Conservation (phyloP, 2,329 filamentous ascomycete genomes). For the Botrytis fabae region DNA sequence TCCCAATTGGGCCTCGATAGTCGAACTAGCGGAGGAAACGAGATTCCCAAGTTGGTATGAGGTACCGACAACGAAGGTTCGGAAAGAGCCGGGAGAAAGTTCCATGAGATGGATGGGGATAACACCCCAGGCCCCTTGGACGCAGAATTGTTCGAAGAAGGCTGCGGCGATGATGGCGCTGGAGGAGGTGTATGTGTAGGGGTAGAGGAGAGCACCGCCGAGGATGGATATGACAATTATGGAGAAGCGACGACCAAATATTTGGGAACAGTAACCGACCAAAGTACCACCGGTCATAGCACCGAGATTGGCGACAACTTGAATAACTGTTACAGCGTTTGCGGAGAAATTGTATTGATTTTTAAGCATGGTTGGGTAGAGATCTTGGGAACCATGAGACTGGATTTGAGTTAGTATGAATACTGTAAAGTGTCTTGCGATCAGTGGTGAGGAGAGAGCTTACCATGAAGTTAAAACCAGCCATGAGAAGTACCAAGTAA, state of each 20-base stretch:
- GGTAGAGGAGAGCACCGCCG: conserved; percentile 79
- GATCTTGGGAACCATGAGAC: conserved; percentile 46
- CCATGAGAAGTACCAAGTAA: conserved; percentile 85
- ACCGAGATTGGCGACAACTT: conserved; percentile 71
- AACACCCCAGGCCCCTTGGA: conserved; percentile 75
- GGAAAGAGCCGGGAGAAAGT: conserved; percentile 67
- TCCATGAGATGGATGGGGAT: conserved; percentile 75
- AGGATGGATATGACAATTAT: conserved; percentile 64
- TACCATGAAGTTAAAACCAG: conserved; percentile 90
- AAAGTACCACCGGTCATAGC: conserved; percentile 67
- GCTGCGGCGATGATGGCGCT: conserved; percentile 72
- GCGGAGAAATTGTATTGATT: conserved; percentile 52
- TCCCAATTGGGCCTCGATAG: conserved; percentile 75
- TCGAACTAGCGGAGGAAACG: conserved; percentile 69
- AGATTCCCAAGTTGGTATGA: conserved; percentile 77
- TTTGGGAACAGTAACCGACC: conserved; percentile 67
- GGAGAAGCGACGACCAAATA: conserved; percentile 66
- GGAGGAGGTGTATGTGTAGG: conserved; percentile 70
- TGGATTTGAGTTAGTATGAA: conserved; percentile 30
- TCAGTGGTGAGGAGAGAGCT: conserved; percentile 52
- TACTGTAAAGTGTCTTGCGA: neutral
- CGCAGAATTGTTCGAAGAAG: conserved; percentile 81
- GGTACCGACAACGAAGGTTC: conserved; percentile 69
- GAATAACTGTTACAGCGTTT: conserved; percentile 61
- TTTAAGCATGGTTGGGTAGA: conserved; percentile 61